These are phyloP conservation scores for Saussurea involucrata DNA, from an alignment of 129 eudicot genomes.

Conservation along the genomic window DNA sequence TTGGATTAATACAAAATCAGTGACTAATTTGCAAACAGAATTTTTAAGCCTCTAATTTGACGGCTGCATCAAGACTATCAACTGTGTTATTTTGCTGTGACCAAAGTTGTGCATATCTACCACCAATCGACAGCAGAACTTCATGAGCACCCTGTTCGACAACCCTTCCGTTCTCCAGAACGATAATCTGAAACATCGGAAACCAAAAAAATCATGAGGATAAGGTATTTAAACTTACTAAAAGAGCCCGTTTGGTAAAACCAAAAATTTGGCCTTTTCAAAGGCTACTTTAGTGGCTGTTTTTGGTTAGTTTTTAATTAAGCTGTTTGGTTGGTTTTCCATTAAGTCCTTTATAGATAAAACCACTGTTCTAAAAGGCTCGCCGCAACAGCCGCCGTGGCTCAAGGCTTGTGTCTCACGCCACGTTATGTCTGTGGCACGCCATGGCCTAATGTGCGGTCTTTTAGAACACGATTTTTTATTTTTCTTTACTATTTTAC, in stretches of 20 bases:
- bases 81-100: constrained; percentile 81
- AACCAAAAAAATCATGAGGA: background rate
- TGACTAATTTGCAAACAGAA: background rate
- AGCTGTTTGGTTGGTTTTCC: too few species aligned
- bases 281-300: background rate
- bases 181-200: constrained; percentile 68
- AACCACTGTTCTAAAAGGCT: too few species aligned
- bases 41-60: constrained; percentile 39
- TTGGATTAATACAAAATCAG: background rate
- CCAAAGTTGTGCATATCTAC: constrained; percentile 99
- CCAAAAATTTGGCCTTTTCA: background rate
- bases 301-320: too few species aligned
- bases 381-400: too few species aligned
- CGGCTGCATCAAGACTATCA: constrained; percentile 66
- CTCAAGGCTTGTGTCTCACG: too few species aligned
- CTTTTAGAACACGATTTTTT: too few species aligned
- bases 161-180: constrained; percentile 88
- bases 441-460: too few species aligned
- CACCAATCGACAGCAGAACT: constrained; percentile 54
- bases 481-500: too few species aligned
- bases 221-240: background rate
- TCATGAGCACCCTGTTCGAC: constrained; percentile 98
- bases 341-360: too few species aligned
- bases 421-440: too few species aligned
- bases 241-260: background rate